These are phyloP conservation scores for Bidens hawaiensis DNA, from an alignment of 140 eudicot genomes.

Conservation along the genomic window DNA sequence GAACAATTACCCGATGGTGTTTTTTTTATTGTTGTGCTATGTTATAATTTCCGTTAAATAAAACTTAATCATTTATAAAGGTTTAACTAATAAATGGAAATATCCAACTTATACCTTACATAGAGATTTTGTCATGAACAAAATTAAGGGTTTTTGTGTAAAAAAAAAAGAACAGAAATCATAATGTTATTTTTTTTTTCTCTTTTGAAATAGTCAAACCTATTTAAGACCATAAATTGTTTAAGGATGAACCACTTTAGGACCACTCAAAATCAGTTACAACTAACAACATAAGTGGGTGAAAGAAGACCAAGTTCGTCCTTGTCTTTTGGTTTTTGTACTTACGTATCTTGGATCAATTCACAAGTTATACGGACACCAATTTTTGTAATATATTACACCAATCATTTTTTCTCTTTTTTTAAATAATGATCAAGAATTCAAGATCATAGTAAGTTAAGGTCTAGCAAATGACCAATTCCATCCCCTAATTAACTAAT, in stretches of 20 bases:
- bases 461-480: background rate
- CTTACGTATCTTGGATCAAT: background rate
- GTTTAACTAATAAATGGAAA: too few species aligned
- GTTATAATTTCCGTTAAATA: too few species aligned
- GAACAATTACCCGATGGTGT: too few species aligned
- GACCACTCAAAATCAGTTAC: background rate
- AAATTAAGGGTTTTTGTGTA: too few species aligned
- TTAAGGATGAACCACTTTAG: background rate
- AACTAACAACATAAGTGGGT: background rate
- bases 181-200: too few species aligned
- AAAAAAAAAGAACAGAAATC: too few species aligned
- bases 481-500: background rate
- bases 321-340: constrained; percentile 10
- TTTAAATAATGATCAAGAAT: background rate
- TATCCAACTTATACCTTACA: too few species aligned
- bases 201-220: background rate
- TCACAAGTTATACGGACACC: constrained; percentile 2
- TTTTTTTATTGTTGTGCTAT: too few species aligned
- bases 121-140: too few species aligned
- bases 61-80: too few species aligned
- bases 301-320: background rate
- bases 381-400: background rate
- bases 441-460: background rate
- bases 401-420: background rate
- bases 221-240: background rate